Evolutionary conservation across 805 yeast genomes (phyloP).

Genomic region (Trichomonascus vanleenenianus): DNA sequence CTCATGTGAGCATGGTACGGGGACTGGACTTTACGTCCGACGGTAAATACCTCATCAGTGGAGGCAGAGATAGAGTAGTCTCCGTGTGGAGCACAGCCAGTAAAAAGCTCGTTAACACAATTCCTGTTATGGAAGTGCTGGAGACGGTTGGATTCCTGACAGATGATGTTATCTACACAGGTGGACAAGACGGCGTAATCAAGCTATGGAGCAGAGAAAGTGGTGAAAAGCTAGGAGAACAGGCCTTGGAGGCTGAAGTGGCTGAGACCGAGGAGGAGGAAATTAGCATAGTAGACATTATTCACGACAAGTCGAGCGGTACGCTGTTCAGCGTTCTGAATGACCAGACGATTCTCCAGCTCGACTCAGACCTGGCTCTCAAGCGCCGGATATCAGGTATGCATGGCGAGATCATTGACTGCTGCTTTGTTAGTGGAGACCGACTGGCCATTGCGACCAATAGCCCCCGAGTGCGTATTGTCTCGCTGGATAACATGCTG

Average conservation of each 20-base stretch:
- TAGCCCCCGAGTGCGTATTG: slow-evolving; percentile 76
- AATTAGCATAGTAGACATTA: slow-evolving; percentile 55
- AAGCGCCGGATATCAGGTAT: slow-evolving; percentile 72
- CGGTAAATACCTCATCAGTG: slow-evolving; percentile 57
- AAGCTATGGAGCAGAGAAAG: slow-evolving; percentile 52
- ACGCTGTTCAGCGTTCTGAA: slow-evolving; percentile 52
- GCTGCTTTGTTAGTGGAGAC: slow-evolving; percentile 65
- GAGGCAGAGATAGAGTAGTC: slow-evolving; percentile 82
- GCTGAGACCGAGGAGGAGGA: slow-evolving; percentile 46
- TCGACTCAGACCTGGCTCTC: slow-evolving; percentile 37
- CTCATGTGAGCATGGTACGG: slow-evolving; percentile 80
- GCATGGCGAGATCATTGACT: slow-evolving; percentile 92
- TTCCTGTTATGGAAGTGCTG: slow-evolving; percentile 55
- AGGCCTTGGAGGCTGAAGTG: slow-evolving; percentile 19
- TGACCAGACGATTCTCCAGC: slow-evolving; percentile 71
- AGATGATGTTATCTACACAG: slow-evolving; percentile 45
- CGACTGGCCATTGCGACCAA: slow-evolving; percentile 83
- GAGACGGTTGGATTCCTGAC: slow-evolving; percentile 31
- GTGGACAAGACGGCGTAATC: slow-evolving; percentile 69
- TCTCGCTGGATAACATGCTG: slow-evolving; percentile 45
- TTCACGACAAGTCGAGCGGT: slow-evolving; percentile 21
- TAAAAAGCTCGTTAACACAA: slow-evolving; percentile 52
- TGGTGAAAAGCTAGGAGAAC: slow-evolving; percentile 38
- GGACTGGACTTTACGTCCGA: slow-evolving; percentile 59
- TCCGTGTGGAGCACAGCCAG: slow-evolving; percentile 50